phyloP scores from a whole-genome alignment of 106 monocot genomes.

The Triglochin maritima region DNA sequence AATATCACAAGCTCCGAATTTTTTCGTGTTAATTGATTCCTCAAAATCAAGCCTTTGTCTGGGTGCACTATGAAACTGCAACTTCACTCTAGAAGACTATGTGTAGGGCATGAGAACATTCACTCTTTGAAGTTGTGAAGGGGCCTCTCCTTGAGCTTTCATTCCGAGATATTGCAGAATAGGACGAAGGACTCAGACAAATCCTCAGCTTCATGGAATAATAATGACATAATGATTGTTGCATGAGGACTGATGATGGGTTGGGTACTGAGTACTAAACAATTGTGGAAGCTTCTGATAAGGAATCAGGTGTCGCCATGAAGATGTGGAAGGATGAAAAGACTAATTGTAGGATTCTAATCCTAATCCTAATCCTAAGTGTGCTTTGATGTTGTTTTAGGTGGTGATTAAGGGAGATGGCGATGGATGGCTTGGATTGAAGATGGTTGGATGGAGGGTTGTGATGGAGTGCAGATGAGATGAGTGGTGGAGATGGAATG shows the following conservation, averaged over 20 bases:
- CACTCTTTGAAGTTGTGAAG: constrained; percentile 56
- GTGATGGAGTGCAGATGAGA: too few species aligned
- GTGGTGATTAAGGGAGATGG: too few species aligned
- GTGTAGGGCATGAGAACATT: constrained; percentile 68
- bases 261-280: constrained; percentile 35
- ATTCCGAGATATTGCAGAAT: constrained; percentile 33
- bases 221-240: constrained; percentile 20
- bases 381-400: too few species aligned
- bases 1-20: neutral
- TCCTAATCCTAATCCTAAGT: too few species aligned
- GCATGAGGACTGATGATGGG: constrained; percentile 42
- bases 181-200: constrained; percentile 44
- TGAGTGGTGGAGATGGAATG: too few species aligned
- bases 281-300: constrained; percentile 43
- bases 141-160: constrained; percentile 40
- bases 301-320: constrained; percentile 32
- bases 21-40: constrained; percentile 30
- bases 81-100: constrained; percentile 60
- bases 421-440: too few species aligned
- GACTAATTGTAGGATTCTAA: constrained; percentile 17
- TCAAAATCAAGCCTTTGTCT: constrained; percentile 65
- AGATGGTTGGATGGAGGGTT: too few species aligned
- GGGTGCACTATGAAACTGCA: constrained; percentile 65
- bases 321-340: constrained; percentile 29
- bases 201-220: constrained; percentile 23